A percentile compares a stretch with the other conserved stretches of the same genome.
Conservation (phyloP, 148 eudicot species). For the Amaranthus cruentus region DNA sequence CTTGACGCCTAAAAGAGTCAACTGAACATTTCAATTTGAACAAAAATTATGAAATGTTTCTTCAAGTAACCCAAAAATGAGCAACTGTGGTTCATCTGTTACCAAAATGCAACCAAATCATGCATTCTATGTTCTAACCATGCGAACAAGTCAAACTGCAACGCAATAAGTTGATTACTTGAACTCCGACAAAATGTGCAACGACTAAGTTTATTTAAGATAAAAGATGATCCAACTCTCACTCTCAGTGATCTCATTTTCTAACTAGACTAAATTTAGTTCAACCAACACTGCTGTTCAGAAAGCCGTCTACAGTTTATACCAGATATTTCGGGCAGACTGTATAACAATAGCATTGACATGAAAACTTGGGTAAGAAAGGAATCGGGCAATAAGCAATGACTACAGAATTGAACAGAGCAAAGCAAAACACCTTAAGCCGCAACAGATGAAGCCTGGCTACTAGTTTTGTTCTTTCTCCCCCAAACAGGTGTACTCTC, state of each 20-base stretch:
- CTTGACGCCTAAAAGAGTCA: no score
- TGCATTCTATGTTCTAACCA: no score
- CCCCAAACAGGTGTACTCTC: slow-evolving; percentile 83
- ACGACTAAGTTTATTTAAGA: no score
- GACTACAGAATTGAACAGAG: slow-evolving; percentile 1
- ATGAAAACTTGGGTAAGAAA: background rate
- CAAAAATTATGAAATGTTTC: no score
- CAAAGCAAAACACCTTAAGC: slow-evolving; percentile 22
- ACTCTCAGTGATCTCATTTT: background rate
- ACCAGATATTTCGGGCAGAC: background rate
- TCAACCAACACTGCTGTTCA: background rate
- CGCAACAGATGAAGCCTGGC: slow-evolving; percentile 21
- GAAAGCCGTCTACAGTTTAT: background rate
- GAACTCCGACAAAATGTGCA: no score
- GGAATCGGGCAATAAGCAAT: background rate
- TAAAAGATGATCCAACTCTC: no score
- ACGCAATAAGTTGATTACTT: no score
- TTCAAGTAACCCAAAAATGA: no score
- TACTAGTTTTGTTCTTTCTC: slow-evolving; percentile 46
- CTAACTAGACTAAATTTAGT: background rate
- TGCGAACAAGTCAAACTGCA: no score
- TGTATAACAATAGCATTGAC: background rate
- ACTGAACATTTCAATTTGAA: no score
- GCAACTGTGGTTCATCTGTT: no score
- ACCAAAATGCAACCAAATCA: no score